Percentiles rank a stretch among this genome's conserved stretches.
Evolutionary conservation across 768 basidiomycete species (phyloP).

Genomic region (Pisolithus tinctorius): DNA sequence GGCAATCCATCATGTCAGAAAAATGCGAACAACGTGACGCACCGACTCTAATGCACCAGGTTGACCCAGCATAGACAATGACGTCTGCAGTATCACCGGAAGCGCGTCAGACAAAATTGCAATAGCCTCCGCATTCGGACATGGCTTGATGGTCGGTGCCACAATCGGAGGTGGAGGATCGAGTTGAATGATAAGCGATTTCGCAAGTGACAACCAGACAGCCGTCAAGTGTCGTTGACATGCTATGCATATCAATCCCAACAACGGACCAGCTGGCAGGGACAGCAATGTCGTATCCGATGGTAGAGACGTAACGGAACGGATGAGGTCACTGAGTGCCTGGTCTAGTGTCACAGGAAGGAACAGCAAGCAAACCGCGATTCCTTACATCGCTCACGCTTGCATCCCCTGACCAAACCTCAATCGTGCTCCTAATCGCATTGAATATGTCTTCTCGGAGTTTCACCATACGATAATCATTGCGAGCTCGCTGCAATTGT

Average conservation of each 20-base stretch:
- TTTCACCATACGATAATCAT: constrained; percentile 54
- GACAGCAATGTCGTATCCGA: constrained; percentile 73
- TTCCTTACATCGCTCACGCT: constrained; percentile 66
- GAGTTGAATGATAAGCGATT: constrained; percentile 75
- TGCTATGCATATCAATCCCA: constrained; percentile 73
- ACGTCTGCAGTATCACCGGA: constrained; percentile 52
- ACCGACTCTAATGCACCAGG: constrained; percentile 68
- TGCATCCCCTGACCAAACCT: constrained; percentile 75
- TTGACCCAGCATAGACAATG: constrained; percentile 44
- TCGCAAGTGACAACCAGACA: constrained; percentile 79
- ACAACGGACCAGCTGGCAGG: constrained; percentile 71
- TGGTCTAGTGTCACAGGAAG: constrained; percentile 19
- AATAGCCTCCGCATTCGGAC: constrained; percentile 50
- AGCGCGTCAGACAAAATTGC: constrained; percentile 49
- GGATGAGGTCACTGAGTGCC: constrained; percentile 79
- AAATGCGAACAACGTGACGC: constrained; percentile 18
- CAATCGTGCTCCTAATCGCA: constrained; percentile 53
- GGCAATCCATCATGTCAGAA: neutral
- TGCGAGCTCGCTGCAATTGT: constrained; percentile 51
- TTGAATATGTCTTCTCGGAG: constrained; percentile 63
- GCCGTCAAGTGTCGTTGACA: constrained; percentile 67
- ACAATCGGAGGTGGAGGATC: constrained; percentile 54
- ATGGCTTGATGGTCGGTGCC: constrained; percentile 38
- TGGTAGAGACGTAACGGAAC: constrained; percentile 78
- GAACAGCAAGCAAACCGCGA: constrained; percentile 2